A percentile compares a stretch with the other conserved stretches of the same genome.
Evolutionary conservation across 2,329 filamentous ascomycete genomes (phyloP).

Genomic region (Fusarium armeniacum): DNA sequence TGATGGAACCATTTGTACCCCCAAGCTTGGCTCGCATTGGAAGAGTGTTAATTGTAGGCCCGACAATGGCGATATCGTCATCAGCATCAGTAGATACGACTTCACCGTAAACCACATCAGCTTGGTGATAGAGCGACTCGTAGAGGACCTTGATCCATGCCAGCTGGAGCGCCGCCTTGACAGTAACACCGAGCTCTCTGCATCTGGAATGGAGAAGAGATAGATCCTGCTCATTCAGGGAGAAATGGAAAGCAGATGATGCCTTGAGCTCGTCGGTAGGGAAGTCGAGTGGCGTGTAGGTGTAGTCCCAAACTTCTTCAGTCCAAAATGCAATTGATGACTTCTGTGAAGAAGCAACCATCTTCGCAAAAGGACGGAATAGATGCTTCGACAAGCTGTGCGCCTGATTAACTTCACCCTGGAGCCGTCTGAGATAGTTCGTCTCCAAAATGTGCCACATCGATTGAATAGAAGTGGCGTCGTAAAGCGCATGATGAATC

Average conservation of each 20-base stretch:
- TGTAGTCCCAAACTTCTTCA: neutral
- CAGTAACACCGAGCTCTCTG: neutral
- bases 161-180: constrained; percentile 21
- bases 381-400: neutral
- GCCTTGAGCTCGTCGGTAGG: neutral
- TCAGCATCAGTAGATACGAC: constrained; percentile 4
- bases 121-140: constrained; percentile 15
- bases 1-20: fast-evolving
- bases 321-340: constrained; percentile 2
- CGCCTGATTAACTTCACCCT: fast-evolving
- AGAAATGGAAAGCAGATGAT: constrained; percentile 23
- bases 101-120: constrained; percentile 20
- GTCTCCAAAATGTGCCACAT: neutral
- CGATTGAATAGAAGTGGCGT: constrained; percentile 12
- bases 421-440: constrained; percentile 1
- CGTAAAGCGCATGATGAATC: constrained; percentile 32
- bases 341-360: neutral
- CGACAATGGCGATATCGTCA: constrained; percentile 1
- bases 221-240: neutral
- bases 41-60: constrained; percentile 26
- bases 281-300: constrained; percentile 6
- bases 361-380: constrained; percentile 23
- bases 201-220: constrained; percentile 14
- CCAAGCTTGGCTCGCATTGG: constrained; percentile 5
- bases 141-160: constrained; percentile 25